Evolutionary conservation across 345 rosid genomes (phyloP).

Genomic region (Eucalyptus brandiana): DNA sequence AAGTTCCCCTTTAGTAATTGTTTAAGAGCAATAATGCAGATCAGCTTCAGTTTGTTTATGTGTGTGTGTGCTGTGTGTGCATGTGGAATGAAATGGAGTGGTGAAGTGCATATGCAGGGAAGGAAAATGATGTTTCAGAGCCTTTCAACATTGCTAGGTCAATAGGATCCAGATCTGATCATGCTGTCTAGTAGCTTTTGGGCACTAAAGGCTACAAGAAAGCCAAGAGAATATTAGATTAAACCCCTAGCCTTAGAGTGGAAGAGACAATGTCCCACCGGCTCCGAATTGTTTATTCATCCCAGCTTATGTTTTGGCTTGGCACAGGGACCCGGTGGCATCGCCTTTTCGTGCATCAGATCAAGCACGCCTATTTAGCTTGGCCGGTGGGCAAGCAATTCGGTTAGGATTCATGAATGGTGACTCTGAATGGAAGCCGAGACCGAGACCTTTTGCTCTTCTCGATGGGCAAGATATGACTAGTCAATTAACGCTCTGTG

Average conservation of each 20-base stretch:
- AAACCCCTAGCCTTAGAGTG: not conserved
- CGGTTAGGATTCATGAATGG: not conserved
- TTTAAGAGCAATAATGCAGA: not conserved
- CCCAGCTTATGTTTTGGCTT: not conserved
- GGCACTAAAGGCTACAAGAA: not conserved
- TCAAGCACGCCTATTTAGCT: not conserved
- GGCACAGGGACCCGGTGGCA: not conserved
- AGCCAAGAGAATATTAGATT: not conserved
- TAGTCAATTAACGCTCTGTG: not conserved
- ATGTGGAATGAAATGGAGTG: not conserved
- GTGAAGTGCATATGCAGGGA: conserved; percentile 4
- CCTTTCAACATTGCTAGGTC: not conserved
- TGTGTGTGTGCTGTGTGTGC: not conserved
- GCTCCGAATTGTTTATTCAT: not conserved
- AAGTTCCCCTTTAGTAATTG: not conserved
- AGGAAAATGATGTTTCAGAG: not conserved
- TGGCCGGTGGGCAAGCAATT: not conserved
- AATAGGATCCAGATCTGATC: not conserved
- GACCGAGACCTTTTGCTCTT: not conserved
- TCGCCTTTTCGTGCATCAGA: not conserved
- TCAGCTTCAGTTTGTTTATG: not conserved
- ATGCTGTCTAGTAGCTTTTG: conserved; percentile 3
- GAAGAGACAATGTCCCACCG: not conserved
- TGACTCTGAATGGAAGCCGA: not conserved
- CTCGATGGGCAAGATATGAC: not conserved